Base-by-base conservation (phyloP, 108 stramenopile species). In the Skeletonema grethae region DNA sequence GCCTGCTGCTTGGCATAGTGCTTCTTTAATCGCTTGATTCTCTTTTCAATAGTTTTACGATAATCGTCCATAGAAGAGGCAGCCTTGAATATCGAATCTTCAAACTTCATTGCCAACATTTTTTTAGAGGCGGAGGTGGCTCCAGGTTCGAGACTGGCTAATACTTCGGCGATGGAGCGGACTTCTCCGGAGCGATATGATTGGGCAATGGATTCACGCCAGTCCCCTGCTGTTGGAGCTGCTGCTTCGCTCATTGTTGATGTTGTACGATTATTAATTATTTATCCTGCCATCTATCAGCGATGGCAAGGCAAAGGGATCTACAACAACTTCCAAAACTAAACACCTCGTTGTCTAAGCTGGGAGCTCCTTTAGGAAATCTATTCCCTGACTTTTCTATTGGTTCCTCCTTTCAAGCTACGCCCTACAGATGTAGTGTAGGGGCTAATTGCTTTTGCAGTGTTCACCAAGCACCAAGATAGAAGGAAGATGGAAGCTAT, bases 91-190 rank as follows among this genome's bases (percentile, higher is more conserved):
- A 91, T 89, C 7, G 74, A 65, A 41, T 89, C 88, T 80, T 94
- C 93, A 69, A 94, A 94, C 43, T 77, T 72, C 84, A 84, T 88
- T 24, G 93, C 90, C 48, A 94, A 67, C 77, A 83, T 82, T 4
- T 85, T 78, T 76, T 94, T 94, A 61, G 87, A 89, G 22, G 80
- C 68, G 16, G 87, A 65, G 7, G 89, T 86, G 9, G 87, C 90
- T 18, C 85, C 85, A 10, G 88, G 88, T 77, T 91, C 93, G 65
- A 91, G 67, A 25, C 70, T 50, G 18, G 93, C 93, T 36, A 94
- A 60, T 5, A 84, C 86, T 53, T 85, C 83, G 79, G 93, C 86
- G 72, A 94, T 91, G 67, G 90, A 86, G 24, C 87, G 77, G 20
- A 91, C 89, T 82, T 94, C 84, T 11, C 29, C 53, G 36, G 87